Base-by-base conservation (phyloP, 257 asterid species). In the Fraxinus anomala region DNA sequence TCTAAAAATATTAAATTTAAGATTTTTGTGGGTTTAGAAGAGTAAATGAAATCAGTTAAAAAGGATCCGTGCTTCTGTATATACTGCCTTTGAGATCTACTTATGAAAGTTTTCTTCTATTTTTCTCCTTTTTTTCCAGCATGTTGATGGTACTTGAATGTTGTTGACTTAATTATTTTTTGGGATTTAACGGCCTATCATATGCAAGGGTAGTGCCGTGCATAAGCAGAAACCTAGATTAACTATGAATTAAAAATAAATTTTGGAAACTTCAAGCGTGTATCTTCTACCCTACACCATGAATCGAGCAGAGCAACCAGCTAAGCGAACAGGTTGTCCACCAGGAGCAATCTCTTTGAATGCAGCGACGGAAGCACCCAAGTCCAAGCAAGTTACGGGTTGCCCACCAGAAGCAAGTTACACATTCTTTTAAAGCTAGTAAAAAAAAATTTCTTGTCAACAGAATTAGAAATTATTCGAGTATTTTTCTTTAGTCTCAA, bases 141-240 rank as follows among this genome's bases (percentile, higher is more conserved):
- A 69, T 47, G 66, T 72, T 78, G 69, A n/a, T n/a, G 30, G 6
- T 28, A 51, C 73, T 44, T 73, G 21, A 49, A 68, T 37, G 47
- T 75, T 49, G 75, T 61, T 42, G 77, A 68, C 61, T 82, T 39
- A 39, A 39, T 59, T 77, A 8, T 7, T 19, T 30, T 67, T 44
- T 19, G 2, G 6, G 49, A 42, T 61, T 40, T 26, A 11, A 31
- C 33, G 30, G 51, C 12, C 6, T 68, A 10, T 40, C 47, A 40
- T 40, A 40, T 40, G 42, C 47, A 10, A 40, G 47, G 47, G 14
- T 40, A 40, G 47, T 40, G 47, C 47, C 16, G 47, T 40, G 47
- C 47, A 40, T 40, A 1, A 40, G 14, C 47, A 10, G 47, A 10
- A 40, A 10, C 47, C 47, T 40, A 10, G 47, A 40, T 40, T 40